phyloP scores from a whole-genome alignment of 148 eudicot species.

The Pouteria glomerata region DNA sequence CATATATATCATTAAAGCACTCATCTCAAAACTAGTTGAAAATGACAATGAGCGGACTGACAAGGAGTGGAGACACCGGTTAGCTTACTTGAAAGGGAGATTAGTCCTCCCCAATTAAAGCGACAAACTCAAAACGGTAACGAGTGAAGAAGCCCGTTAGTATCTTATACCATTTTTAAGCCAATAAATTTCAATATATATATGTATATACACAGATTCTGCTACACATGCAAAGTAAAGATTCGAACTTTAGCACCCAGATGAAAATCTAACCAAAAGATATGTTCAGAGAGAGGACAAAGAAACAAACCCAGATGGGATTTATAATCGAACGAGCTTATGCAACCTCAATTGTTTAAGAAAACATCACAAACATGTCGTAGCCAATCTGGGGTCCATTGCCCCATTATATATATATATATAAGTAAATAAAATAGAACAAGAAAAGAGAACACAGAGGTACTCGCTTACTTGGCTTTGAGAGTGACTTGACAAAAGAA shows the following conservation, averaged over 20 bases:
- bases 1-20: not conserved
- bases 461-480: slow-evolving; percentile 1
- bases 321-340: not conserved
- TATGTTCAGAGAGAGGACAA: not conserved
- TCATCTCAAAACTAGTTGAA: too few species aligned
- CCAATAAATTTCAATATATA: too few species aligned
- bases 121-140: too few species aligned
- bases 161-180: too few species aligned
- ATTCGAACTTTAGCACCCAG: not conserved
- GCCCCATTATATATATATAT: not conserved
- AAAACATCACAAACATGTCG: not conserved
- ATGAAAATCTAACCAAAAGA: not conserved
- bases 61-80: too few species aligned
- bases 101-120: too few species aligned
- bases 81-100: too few species aligned
- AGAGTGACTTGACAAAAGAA: not conserved
- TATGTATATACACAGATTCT: not conserved
- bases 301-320: not conserved
- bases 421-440: not conserved
- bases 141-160: too few species aligned
- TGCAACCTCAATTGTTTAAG: not conserved
- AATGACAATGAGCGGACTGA: too few species aligned
- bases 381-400: not conserved
- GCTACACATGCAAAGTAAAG: not conserved
- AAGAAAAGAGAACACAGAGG: not conserved